Evolutionary conservation across 768 basidiomycete genomes (phyloP).

Genomic region (Boletellus ananas): DNA sequence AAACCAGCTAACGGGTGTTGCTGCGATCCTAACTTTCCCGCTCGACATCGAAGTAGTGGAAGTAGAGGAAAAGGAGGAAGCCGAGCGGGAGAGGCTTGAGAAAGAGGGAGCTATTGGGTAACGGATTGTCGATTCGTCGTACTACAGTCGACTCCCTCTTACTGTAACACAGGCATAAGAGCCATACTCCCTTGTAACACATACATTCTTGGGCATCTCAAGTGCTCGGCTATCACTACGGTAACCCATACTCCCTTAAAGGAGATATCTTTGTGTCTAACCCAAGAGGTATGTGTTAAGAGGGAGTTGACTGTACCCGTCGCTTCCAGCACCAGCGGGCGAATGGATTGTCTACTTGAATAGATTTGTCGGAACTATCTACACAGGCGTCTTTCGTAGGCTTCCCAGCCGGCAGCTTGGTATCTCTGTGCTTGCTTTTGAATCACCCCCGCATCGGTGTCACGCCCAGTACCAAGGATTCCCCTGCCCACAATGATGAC

Average conservation of each 20-base stretch:
- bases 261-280: no score
- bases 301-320: no score
- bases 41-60: conserved; percentile 94
- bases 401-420: conserved; percentile 82
- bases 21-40: conserved; percentile 94
- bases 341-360: neutral
- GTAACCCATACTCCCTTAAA: no score
- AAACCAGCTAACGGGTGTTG: conserved; percentile 93
- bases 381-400: conserved; percentile 63
- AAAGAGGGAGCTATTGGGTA: conserved; percentile 6
- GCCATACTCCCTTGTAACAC: no score
- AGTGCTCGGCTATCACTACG: no score
- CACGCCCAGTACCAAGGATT: conserved; percentile 67
- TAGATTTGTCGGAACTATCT: conserved; percentile 2
- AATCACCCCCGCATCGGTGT: conserved; percentile 38
- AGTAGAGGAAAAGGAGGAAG: conserved; percentile 72
- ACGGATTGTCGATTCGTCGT: neutral
- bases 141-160: no score
- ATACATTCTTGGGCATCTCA: no score
- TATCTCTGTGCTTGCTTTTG: conserved; percentile 78
- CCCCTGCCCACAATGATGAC: conserved; percentile 97
- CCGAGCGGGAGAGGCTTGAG: conserved; percentile 18
- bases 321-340: neutral
- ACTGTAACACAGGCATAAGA: no score
- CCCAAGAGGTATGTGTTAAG: no score